Percentiles rank a stretch among this genome's conserved stretches.
Conservation (phyloP, 1,284 basidiomycete genomes). For the Heliocybe sulcata region DNA sequence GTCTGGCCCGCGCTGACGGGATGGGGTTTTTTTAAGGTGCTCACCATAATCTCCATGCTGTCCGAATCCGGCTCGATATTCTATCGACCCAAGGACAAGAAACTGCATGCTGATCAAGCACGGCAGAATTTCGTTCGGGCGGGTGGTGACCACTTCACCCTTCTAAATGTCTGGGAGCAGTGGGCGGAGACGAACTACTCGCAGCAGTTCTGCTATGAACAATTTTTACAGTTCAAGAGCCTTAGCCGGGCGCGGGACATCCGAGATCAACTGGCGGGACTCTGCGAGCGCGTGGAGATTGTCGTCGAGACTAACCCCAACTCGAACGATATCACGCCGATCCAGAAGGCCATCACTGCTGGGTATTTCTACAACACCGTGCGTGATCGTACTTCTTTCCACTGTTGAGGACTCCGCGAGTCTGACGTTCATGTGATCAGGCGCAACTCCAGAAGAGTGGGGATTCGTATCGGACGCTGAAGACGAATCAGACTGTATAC, state of each 20-base stretch:
- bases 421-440: conserved; percentile 27
- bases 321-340: conserved; percentile 82
- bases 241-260: conserved; percentile 93
- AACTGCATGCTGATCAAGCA: conserved; percentile 92
- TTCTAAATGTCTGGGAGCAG: conserved; percentile 97
- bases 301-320: conserved; percentile 85
- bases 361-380: conserved; percentile 97
- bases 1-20: not conserved
- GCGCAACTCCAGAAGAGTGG: conserved; percentile 87
- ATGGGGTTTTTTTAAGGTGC: conserved; percentile 41
- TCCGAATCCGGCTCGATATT: conserved; percentile 93
- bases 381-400: conserved; percentile 21
- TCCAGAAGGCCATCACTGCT: conserved; percentile 92
- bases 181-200: conserved; percentile 98
- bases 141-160: conserved; percentile 97
- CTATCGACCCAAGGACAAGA: conserved; percentile 97
- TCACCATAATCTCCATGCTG: conserved; percentile 97
- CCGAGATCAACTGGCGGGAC: conserved; percentile 87
- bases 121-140: conserved; percentile 92
- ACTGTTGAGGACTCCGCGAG: not conserved
- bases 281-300: conserved; percentile 97
- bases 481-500: conserved; percentile 93
- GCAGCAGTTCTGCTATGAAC: conserved; percentile 92
- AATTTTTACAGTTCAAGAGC: conserved; percentile 97
- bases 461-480: conserved; percentile 89